A percentile compares a stretch with the other conserved stretches of the same genome.
Conservation (phyloP, 1,284 basidiomycete genomes). For the Apiotrichum gamsii region DNA sequence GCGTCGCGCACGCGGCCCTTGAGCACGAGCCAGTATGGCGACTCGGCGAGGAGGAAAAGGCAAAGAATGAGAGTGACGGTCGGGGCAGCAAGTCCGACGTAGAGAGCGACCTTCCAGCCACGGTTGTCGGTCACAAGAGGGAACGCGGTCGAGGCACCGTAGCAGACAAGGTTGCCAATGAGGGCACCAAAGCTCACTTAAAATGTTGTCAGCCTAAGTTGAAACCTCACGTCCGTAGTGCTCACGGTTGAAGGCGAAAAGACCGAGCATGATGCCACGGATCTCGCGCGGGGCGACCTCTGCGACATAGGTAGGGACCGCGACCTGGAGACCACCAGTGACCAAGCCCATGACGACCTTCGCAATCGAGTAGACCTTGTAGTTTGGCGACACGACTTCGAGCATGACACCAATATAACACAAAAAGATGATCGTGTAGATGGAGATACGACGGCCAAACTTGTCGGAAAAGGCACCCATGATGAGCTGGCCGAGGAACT, state of each 20-base stretch:
- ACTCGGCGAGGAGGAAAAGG: conserved; percentile 15
- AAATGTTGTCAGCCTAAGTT: no score
- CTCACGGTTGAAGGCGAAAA: conserved; percentile 8
- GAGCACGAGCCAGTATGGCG: conserved; percentile 48
- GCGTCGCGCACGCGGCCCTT: conserved; percentile 42
- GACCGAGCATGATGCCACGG: conserved; percentile 12
- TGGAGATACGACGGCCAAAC: neutral
- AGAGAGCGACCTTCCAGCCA: conserved; percentile 15
- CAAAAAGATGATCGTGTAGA: conserved; percentile 18
- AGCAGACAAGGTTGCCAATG: conserved; percentile 2
- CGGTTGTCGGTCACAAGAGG: conserved; percentile 6
- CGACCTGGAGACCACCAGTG: conserved; percentile 15
- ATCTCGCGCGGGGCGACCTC: conserved; percentile 24
- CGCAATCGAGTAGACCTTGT: conserved; percentile 14
- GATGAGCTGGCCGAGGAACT: no score
- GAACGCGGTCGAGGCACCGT: conserved; percentile 12
- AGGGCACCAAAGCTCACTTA: neutral
- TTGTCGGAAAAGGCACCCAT: no score
- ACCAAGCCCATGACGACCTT: conserved; percentile 22
- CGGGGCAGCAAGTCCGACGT: conserved; percentile 17
- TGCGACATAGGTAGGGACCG: conserved; percentile 17
- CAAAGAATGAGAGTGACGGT: conserved; percentile 13
- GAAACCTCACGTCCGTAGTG: no score
- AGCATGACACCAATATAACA: conserved; percentile 20
- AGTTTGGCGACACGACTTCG: conserved; percentile 17